phyloP scores from a whole-genome alignment of 2,329 filamentous ascomycete genomes.

The Sporothrix euskadiensis region DNA sequence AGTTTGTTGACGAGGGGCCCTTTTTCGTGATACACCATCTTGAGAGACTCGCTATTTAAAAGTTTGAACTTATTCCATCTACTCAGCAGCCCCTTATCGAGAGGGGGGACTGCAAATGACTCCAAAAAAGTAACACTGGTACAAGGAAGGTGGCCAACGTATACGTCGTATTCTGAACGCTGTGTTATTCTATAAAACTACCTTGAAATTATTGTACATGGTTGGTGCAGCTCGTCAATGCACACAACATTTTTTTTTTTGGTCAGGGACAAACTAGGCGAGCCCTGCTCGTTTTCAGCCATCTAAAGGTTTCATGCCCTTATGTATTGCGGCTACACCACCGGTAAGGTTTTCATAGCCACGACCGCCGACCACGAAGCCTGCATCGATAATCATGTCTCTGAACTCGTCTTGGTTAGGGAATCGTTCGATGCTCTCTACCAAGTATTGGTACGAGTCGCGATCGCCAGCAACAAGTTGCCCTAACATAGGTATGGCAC shows the following conservation, averaged over 20 bases:
- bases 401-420: constrained; percentile 83
- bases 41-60: too few relatives aligned
- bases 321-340: constrained; percentile 94
- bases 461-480: constrained; percentile 92
- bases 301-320: constrained; percentile 77
- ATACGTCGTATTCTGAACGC: not conserved
- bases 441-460: constrained; percentile 96
- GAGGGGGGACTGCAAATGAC: not conserved
- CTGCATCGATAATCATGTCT: constrained; percentile 78
- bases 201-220: not conserved
- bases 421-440: constrained; percentile 95
- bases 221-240: not conserved
- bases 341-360: constrained; percentile 90
- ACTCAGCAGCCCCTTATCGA: too few relatives aligned
- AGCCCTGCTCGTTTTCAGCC: constrained; percentile 17
- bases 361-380: constrained; percentile 78
- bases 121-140: not conserved
- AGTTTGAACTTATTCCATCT: too few relatives aligned
- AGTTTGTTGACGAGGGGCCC: not conserved
- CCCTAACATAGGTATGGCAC: constrained; percentile 90
- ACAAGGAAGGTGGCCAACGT: not conserved
- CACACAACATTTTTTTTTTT: not conserved
- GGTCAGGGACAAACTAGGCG: not conserved
- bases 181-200: not conserved
- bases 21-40: too few relatives aligned